phyloP scores from a whole-genome alignment of 176 grass and related monocot species.

The Paspalum vaginatum region DNA sequence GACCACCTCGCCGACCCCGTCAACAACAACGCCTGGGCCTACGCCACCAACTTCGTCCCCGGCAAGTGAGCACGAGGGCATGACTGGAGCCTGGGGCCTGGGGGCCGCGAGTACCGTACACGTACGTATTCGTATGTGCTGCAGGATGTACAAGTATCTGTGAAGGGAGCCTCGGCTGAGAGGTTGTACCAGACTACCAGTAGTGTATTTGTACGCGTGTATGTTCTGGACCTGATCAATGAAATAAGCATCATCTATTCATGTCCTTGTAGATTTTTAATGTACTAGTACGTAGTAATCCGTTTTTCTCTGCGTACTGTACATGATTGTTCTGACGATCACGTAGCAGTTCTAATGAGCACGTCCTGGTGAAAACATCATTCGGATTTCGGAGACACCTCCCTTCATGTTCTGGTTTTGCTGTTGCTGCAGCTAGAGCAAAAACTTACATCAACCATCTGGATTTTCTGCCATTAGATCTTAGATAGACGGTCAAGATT shows the following conservation, averaged over 20 bases:
- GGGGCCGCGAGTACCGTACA: slow-evolving; percentile 13
- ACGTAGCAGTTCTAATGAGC: background rate
- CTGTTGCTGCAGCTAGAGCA: background rate
- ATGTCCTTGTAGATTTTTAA: background rate
- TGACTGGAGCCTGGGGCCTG: background rate
- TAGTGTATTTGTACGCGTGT: slow-evolving; percentile 13
- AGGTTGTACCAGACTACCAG: background rate
- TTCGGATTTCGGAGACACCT: no score
- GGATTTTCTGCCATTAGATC: no score
- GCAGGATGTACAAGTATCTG: slow-evolving; percentile 10
- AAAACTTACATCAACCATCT: no score
- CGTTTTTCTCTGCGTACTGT: background rate
- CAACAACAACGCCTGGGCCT: slow-evolving; percentile 97
- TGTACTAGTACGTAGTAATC: no score
- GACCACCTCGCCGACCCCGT: slow-evolving; percentile 94
- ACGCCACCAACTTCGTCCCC: slow-evolving; percentile 93
- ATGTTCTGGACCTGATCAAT: background rate
- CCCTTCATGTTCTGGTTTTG: background rate
- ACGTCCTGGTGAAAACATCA: background rate
- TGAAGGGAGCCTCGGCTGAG: background rate
- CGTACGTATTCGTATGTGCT: slow-evolving; percentile 8
- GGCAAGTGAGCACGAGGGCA: slow-evolving; percentile 53
- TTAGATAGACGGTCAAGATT: no score
- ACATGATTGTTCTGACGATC: background rate
- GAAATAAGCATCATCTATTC: background rate